Evolutionary conservation across 345 rosid genomes (phyloP).

Genomic region (Sisymbrium altissimum): DNA sequence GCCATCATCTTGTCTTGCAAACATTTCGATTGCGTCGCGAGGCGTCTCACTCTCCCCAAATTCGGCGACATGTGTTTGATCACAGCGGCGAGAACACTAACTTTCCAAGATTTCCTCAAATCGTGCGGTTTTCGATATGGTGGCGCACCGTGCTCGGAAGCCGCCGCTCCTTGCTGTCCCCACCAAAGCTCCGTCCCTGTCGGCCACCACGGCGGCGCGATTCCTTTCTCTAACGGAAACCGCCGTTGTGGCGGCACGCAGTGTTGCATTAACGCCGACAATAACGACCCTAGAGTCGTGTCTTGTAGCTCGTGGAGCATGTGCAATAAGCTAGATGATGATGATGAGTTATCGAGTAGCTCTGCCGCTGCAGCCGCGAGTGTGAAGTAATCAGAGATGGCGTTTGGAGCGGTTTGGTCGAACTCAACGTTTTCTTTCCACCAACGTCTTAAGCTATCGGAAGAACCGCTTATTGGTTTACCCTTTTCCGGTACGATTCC

Average conservation of each 20-base stretch:
- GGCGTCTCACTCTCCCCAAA: constrained; percentile 38
- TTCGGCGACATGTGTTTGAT: constrained; percentile 60
- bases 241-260: constrained; percentile 59
- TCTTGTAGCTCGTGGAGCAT: constrained; percentile 57
- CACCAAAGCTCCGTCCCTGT: constrained; percentile 58
- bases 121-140: constrained; percentile 70
- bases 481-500: constrained; percentile 72
- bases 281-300: constrained; percentile 58
- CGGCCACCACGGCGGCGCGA: constrained; percentile 80
- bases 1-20: constrained; percentile 71
- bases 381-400: constrained; percentile 37
- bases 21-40: constrained; percentile 59
- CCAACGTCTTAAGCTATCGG: constrained; percentile 62
- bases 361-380: constrained; percentile 22
- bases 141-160: constrained; percentile 54
- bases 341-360: neutral
- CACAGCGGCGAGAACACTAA: constrained; percentile 55
- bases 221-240: constrained; percentile 51
- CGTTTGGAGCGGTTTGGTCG: constrained; percentile 43
- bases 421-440: constrained; percentile 60
- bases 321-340: constrained; percentile 34
- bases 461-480: constrained; percentile 61
- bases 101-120: constrained; percentile 70
- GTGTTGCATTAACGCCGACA: constrained; percentile 66
- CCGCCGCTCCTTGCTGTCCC: constrained; percentile 52